phyloP scores from a whole-genome alignment of 1,139 yeast species.

The Pichia sp. region DNA sequence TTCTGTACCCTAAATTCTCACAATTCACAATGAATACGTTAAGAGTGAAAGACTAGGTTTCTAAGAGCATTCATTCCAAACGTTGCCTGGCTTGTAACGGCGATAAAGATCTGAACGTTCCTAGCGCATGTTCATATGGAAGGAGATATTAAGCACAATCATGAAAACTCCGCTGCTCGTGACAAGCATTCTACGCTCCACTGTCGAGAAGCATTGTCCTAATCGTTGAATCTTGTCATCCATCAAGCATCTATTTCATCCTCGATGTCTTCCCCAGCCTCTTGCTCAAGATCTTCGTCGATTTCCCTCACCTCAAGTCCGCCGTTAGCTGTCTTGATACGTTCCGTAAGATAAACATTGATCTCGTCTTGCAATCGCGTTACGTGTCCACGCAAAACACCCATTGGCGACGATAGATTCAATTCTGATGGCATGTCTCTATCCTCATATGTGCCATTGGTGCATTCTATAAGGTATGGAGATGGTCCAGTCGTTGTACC shows the following conservation, averaged over 20 bases:
- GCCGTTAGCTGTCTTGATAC: constrained; percentile 42
- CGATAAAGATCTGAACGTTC: no score
- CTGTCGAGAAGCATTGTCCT: no score
- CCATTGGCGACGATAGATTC: constrained; percentile 45
- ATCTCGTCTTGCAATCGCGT: constrained; percentile 69
- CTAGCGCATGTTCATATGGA: no score
- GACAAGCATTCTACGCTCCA: no score
- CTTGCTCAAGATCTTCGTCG: constrained; percentile 2
- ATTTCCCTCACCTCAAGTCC: constrained; percentile 35
- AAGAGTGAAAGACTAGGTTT: no score
- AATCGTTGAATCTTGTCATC: no score
- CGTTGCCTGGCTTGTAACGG: no score
- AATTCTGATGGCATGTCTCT: constrained; percentile 54
- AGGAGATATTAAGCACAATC: no score
- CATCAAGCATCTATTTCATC: not conserved
- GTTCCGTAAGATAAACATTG: constrained; percentile 57
- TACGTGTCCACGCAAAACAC: constrained; percentile 53
- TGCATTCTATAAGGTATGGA: constrained; percentile 58
- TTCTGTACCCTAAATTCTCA: no score
- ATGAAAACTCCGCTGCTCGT: no score
- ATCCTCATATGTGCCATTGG: constrained; percentile 45
- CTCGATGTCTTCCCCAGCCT: constrained; percentile 2
- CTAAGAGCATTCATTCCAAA: no score
- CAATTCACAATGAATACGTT: no score
- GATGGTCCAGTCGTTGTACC: constrained; percentile 73